These are phyloP conservation scores for Kazachstania viticola DNA, from an alignment of 805 yeast species.

Conservation along the genomic window DNA sequence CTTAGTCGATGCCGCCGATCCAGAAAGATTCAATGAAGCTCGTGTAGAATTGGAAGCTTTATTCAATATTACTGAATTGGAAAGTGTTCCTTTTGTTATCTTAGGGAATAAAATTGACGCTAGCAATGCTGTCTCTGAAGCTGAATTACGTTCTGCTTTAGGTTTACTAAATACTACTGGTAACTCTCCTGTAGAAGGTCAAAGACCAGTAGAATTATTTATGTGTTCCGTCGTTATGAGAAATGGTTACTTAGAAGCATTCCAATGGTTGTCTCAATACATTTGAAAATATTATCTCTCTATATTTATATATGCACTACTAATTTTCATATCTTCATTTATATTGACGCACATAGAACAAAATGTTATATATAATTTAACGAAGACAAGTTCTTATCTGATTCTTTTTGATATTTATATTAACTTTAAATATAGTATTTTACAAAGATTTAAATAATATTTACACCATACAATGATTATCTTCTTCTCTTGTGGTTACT, in stretches of 20 bases:
- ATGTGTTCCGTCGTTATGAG: slow-evolving; percentile 99
- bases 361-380: too few species aligned
- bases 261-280: slow-evolving; percentile 96
- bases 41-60: slow-evolving; percentile 90
- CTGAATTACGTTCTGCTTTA: slow-evolving; percentile 81
- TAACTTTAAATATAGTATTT: too few species aligned
- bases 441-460: too few species aligned
- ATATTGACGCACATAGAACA: too few species aligned
- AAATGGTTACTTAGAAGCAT: slow-evolving; percentile 97
- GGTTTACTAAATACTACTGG: slow-evolving; percentile 88
- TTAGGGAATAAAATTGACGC: slow-evolving; percentile 96
- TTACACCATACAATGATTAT: too few species aligned
- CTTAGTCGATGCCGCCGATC: slow-evolving; percentile 93
- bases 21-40: slow-evolving; percentile 89
- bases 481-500: slow-evolving; percentile 22
- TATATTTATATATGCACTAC: too few species aligned
- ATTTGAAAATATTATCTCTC: too few species aligned
- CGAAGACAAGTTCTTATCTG: too few species aligned
- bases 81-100: slow-evolving; percentile 80
- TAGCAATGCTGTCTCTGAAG: slow-evolving; percentile 88
- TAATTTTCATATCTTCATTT: too few species aligned
- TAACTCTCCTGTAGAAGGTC: slow-evolving; percentile 54
- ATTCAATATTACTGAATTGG: slow-evolving; percentile 83
- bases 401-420: too few species aligned
- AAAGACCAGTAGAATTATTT: slow-evolving; percentile 88